Conservation (phyloP, 208 protist genomes). For the Acanthamoeba castellanii region DNA sequence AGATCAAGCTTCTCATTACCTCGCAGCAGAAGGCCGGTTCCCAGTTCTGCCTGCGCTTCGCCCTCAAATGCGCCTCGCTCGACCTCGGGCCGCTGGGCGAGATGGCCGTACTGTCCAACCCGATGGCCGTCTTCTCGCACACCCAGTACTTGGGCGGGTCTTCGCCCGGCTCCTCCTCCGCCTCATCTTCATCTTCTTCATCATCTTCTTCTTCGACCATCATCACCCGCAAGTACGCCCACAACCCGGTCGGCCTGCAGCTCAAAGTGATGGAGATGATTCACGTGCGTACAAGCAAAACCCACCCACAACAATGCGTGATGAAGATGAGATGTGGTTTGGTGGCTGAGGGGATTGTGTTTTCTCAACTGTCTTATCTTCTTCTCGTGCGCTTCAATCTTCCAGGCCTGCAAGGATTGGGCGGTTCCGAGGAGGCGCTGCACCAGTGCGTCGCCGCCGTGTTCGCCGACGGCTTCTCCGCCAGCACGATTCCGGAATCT, state of each 20-base stretch:
- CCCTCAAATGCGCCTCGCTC: background rate
- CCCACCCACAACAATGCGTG: background rate
- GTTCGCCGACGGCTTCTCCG: background rate
- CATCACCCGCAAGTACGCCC: background rate
- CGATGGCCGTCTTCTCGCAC: conserved; percentile 52
- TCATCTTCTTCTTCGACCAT: background rate
- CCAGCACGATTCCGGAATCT: background rate
- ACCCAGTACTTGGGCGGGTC: conserved; percentile 19
- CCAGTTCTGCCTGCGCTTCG: background rate
- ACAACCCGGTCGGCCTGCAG: background rate
- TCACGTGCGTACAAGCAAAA: background rate
- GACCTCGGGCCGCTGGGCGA: background rate
- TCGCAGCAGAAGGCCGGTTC: background rate
- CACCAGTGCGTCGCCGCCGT: background rate
- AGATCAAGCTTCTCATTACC: conserved; percentile 52
- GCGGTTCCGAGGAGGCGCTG: background rate
- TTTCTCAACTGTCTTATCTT: too few relatives aligned
- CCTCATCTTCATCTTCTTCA: background rate
- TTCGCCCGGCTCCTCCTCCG: background rate
- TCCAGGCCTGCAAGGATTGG: conserved; percentile 5
- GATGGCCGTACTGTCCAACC: background rate
- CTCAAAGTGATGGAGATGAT: conserved; percentile 29
- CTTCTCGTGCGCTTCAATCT: background rate
- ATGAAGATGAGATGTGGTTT: too few relatives aligned
- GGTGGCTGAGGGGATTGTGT: too few relatives aligned